These are phyloP conservation scores for Fusarium verrucosum DNA, from an alignment of 2,329 filamentous ascomycete species.

Conservation along the genomic window DNA sequence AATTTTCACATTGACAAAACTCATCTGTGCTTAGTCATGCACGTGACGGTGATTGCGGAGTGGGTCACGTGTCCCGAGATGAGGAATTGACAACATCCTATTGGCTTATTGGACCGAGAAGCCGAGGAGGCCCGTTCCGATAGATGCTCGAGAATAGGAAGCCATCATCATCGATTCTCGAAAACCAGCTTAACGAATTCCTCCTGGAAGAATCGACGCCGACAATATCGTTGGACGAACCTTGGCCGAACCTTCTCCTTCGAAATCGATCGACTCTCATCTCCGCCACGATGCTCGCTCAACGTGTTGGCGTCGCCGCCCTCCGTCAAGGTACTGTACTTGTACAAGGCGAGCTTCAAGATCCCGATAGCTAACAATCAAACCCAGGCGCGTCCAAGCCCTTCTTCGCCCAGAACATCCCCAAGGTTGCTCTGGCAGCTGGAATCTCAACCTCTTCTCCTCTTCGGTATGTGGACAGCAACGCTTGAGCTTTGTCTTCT, in stretches of 20 bases:
- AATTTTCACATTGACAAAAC: constrained; percentile 9
- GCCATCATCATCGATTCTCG: constrained; percentile 37
- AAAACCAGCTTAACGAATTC: constrained; percentile 1
- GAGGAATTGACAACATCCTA: constrained; percentile 51
- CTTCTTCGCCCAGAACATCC: constrained; percentile 59
- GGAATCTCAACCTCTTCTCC: constrained; percentile 55
- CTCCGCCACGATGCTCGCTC: constrained; percentile 61
- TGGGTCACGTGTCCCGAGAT: constrained; percentile 47
- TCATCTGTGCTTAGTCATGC: constrained; percentile 10
- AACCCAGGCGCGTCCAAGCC: constrained; percentile 54
- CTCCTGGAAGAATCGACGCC: constrained; percentile 34
- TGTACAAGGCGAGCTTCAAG: constrained; percentile 27
- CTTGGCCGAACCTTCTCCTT: constrained; percentile 14
- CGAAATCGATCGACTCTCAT: constrained; percentile 1
- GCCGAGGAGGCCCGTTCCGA: constrained; percentile 48
- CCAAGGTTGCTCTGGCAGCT: constrained; percentile 57
- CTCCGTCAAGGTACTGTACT: constrained; percentile 63
- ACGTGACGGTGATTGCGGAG: background rate
- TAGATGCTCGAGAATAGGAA: constrained; percentile 32
- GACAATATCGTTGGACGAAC: constrained; percentile 36
- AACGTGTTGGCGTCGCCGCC: constrained; percentile 66
- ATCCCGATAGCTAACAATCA: constrained; percentile 8
- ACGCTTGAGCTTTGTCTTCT: background rate
- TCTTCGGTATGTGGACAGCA: constrained; percentile 53
- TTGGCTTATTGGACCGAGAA: constrained; percentile 58